Evolutionary conservation across 441 rosid species (phyloP).

Genomic region (Breynia disticha): DNA sequence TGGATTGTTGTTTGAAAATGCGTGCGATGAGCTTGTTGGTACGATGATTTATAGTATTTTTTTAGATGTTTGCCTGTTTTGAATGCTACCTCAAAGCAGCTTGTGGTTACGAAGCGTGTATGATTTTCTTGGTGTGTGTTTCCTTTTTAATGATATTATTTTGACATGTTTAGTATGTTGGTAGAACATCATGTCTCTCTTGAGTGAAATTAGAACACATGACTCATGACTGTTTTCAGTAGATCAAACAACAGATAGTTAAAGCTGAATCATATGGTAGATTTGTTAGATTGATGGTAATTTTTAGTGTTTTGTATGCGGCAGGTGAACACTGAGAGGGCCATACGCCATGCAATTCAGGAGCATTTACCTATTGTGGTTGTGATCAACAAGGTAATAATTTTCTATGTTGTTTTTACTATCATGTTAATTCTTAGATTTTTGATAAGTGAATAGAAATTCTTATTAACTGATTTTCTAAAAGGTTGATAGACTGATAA

Average conservation of each 20-base stretch:
- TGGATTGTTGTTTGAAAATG: no score
- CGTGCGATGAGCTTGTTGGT: no score
- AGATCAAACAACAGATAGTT: no score
- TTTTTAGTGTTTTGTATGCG: conserved; percentile 9
- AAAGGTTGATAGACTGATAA: conserved; percentile 91
- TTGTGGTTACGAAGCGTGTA: neutral
- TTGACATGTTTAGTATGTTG: no score
- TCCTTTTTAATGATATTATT: no score
- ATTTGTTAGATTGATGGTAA: no score
- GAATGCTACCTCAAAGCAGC: neutral
- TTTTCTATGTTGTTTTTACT: conserved; percentile 1
- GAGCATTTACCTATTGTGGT: conserved; percentile 87
- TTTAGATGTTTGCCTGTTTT: neutral
- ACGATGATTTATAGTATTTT: no score
- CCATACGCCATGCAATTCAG: conserved; percentile 93
- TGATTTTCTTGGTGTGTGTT: conserved; percentile 10
- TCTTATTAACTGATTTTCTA: conserved; percentile 8
- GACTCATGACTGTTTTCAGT: no score
- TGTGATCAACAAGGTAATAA: conserved; percentile 76
- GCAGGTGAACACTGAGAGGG: conserved; percentile 94
- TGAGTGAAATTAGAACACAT: no score
- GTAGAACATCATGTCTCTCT: no score
- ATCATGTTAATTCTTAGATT: conserved; percentile 1
- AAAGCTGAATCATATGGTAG: no score
- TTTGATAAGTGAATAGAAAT: neutral